Evolutionary conservation across 2,329 filamentous ascomycete genomes (phyloP), one percentile per base, ranked within the genome.

Genomic region (Eutypa lata): DNA sequence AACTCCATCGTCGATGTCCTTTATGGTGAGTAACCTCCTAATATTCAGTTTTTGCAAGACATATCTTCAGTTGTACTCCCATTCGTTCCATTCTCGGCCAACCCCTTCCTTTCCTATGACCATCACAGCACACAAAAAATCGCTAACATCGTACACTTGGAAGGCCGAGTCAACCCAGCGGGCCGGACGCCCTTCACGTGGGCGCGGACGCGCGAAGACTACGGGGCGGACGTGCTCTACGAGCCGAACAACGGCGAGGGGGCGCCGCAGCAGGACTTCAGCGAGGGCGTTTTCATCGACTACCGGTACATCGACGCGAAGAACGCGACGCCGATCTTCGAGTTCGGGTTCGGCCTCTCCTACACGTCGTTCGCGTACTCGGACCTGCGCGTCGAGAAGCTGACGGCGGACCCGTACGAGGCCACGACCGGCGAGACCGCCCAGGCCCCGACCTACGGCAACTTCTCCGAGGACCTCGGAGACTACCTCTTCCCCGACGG

Each of bases 141-240:
- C n/a, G n/a, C n/a, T n/a, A n/a, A n/a, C n/a, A n/a, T n/a, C n/a
- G n/a, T n/a, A n/a, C n/a, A n/a, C 35, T 16, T 7, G n/a, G 35
- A 45, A 45, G 42, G 91, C 43, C 82, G 81, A 54, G 81, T 87
- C 56, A 92, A 91, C 72, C 90, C 90, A 1, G 83, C 83, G 26
- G 91, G 83, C 48, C 88, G 90, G 58, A 81, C 88, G 0, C 87
- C 89, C 3, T 96, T 95, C 71, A 94, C 90, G 3, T 88, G 91
- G 79, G 91, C 88, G 13, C 76, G 78, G 37, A 81, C 82, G 2
- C 80, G 79, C 16, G 77, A 81, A 57, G 83, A 87, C 61, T 94
- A 91, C 63, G 87, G 86, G 37, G 80, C 81, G 7, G 80, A 88
- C 47, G 67, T 91, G n/a, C 69, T 84, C 47, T 87, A 87, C 69